These are phyloP conservation scores for Rhynchospora tenuis DNA, from an alignment of 176 grass and related monocot genomes.

Conservation along the genomic window DNA sequence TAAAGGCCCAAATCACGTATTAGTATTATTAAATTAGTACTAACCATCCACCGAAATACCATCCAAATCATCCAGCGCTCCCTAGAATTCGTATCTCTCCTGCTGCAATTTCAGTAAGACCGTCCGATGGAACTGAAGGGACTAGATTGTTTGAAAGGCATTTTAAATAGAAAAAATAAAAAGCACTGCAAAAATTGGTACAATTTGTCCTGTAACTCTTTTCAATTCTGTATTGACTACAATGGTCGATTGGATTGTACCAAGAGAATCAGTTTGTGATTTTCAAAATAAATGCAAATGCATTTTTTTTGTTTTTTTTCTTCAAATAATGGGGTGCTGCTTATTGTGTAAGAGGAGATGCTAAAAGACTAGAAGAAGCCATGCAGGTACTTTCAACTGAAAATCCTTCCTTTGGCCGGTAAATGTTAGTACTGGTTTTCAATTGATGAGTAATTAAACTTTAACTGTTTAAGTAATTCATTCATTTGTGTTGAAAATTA, in stretches of 20 bases:
- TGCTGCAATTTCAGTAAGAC: no score
- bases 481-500: no score
- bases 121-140: no score
- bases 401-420: neutral
- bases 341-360: slow-evolving; percentile 70
- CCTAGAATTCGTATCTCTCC: no score
- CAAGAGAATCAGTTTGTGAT: neutral
- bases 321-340: slow-evolving; percentile 78
- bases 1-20: neutral
- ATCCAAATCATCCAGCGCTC: no score
- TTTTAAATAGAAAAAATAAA: no score
- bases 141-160: no score
- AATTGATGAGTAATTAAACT: no score
- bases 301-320: slow-evolving; percentile 16
- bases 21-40: no score
- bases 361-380: slow-evolving; percentile 61
- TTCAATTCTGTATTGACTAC: neutral
- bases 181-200: no score
- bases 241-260: neutral
- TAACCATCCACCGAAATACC: no score
- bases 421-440: neutral
- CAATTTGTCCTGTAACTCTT: neutral
- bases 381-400: slow-evolving; percentile 45
- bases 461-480: no score
- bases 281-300: neutral